Conservation (phyloP, 2,329 filamentous ascomycete species). For the Paraphaeosphaeria sporulosa region DNA sequence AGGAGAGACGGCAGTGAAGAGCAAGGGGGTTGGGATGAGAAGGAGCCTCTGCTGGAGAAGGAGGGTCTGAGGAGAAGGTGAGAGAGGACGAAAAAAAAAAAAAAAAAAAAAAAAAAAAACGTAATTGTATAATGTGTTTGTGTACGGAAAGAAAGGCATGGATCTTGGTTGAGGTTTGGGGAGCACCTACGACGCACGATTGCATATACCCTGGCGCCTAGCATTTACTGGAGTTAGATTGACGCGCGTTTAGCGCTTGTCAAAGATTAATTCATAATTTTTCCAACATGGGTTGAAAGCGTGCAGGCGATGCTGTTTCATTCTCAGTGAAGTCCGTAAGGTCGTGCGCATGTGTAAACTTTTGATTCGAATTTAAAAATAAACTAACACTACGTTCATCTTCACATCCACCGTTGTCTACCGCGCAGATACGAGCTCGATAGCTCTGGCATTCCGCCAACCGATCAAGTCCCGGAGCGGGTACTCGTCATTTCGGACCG, state of each 20-base stretch:
- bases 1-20: slow-evolving; percentile 18
- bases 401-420: slow-evolving; percentile 23
- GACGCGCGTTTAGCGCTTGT: not conserved
- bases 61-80: slow-evolving; percentile 3
- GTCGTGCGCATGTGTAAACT: slow-evolving; percentile 2
- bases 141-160: not conserved
- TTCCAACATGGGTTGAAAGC: not conserved
- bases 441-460: slow-evolving; percentile 4
- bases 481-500: not conserved
- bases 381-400: not conserved
- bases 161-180: not conserved
- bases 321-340: not conserved
- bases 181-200: not conserved
- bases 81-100: not conserved
- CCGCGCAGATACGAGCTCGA: slow-evolving; percentile 29
- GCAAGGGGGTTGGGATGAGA: slow-evolving; percentile 18
- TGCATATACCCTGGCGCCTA: slow-evolving; percentile 8
- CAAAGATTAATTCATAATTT: not conserved
- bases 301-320: not conserved
- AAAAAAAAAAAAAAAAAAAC: not conserved
- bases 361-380: slow-evolving; percentile 21
- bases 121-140: not conserved
- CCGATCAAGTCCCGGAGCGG: not conserved
- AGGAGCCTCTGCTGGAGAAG: slow-evolving; percentile 20
- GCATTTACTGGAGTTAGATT: slow-evolving; percentile 9